Evolutionary conservation across 2,329 filamentous ascomycete species (phyloP), one percentile per base, ranked within the genome.

Genomic region (Calonectria ilicicola): DNA sequence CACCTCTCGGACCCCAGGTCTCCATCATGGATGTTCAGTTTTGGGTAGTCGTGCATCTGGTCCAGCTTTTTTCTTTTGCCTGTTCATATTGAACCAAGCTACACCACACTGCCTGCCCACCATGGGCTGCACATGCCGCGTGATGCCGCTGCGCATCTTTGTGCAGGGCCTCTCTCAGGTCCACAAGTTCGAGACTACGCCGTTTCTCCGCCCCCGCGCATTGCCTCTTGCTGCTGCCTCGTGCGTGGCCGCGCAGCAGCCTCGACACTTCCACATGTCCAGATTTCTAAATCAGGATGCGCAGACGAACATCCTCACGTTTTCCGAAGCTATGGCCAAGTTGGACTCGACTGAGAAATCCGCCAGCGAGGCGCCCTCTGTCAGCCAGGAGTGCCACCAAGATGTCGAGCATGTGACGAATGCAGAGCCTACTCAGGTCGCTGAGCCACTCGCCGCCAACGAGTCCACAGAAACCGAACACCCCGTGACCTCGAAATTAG

Each of bases 121-220:
- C 60, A 90, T 90, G 88, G 83, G 79, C 73, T 90, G 88, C 78
- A 80, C 85, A 26, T 90, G 88, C 73, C 85, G 87, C 70, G 83
- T 82, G 8, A 81, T 83, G 35, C 83, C 88, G 10, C 79, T 89
- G 76, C 82, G 83, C 67, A 83, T 86, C n/a, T 90, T 90, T 71
- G 80, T 89, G 15, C 85, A 85, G 72, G 87, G 84, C 35, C 81
- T 90, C 32, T 80, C 81, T 3, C 84, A 87, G 74, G 78, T 86
- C 32, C 84, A 87, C 69, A 77, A 78, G 42, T 51, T 83, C 12
- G 82, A 83, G 49, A 32, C 75, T 23, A 47, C 74, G 12, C 12
- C 72, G 10, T 49, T 80, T 38, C 53, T 74, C 40, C 77, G 75
- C 27, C 70, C 78, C 47, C 73, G 69, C 23, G 53, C 69, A 15